Base-by-base conservation (phyloP, 2,329 filamentous ascomycete species). In the Trichophyton verrucosum region DNA sequence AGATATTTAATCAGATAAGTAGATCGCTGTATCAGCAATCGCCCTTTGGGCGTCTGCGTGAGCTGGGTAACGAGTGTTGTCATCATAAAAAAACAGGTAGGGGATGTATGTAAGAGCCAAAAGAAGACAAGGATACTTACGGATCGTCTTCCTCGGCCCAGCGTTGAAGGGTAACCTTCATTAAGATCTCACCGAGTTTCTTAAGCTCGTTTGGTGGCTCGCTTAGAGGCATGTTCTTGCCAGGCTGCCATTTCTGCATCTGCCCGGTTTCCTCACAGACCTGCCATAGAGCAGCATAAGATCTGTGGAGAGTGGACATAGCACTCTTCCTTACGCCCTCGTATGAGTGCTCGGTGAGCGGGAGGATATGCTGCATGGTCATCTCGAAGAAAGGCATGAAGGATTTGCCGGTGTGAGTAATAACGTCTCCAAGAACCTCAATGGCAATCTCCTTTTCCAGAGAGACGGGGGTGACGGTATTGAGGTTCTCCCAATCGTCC, bases 391-490 rank as follows among this genome's bases (percentile, higher is more conserved):
- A 96, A 3, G 89, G 86, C 66, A 95, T 81, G 72, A 84, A 90
- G 66, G 87, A 83, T 70, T 83, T 82, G 74, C 89, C 91, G 56
- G 89, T 89, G 78, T 95, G 86, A 55, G 88, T 87, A 69, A 97
- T 86, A 64, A 99, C 85, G 71, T 99, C 94, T 65, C 91, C 94
- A 40, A 96, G 82, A 4, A 96, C 91, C 74, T 99, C 94, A 51
- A 96, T 85, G 42, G 94, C 92, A 68, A 97, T 95, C 76, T 99
- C 94, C 77, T 97, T 96, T 81, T 97, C 94, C 68, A 96, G 83
- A 24, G 92, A 90, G 60, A 96, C 84, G 59, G 91, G 90, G 27
- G 90, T 95, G 64, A 95, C 88, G 58, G 89, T 89, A 61, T 85
- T 86, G 56, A 95, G 80, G 68, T 91, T 88, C 68, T 91, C 87